Conservation (phyloP, 208 protist species). For the Wallacemonas sp. region DNA sequence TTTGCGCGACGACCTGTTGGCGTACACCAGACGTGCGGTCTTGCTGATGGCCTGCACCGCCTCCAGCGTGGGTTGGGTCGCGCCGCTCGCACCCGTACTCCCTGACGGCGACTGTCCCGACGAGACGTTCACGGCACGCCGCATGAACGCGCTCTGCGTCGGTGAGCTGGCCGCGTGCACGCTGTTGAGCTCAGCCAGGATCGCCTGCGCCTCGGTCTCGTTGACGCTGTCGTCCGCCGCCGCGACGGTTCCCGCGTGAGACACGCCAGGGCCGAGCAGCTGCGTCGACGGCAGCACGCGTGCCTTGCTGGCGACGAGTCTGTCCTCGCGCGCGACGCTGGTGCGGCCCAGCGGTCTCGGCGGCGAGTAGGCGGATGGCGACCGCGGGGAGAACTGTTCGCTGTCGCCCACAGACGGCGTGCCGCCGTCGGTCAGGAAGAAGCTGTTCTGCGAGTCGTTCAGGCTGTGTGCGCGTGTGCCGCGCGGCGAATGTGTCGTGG, state of each 20-base stretch:
- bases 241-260: no score
- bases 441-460: slow-evolving; percentile 11
- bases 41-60: neutral
- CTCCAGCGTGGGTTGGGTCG: neutral
- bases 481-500: neutral
- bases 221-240: neutral
- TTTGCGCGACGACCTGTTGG: neutral
- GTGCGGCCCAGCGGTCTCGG: neutral
- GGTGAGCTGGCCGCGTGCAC: neutral
- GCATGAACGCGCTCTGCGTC: neutral
- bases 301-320: neutral
- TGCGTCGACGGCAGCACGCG: no score
- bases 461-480: neutral
- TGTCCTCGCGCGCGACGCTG: neutral
- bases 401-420: neutral
- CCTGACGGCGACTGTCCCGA: neutral
- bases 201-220: neutral
- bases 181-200: neutral
- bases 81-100: no score
- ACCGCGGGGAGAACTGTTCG: neutral
- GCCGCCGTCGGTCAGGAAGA: slow-evolving; percentile 8
- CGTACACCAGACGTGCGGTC: neutral
- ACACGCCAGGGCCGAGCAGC: no score
- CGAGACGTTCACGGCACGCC: no score
- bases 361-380: neutral